A percentile compares a stretch with the other conserved stretches of the same genome.
Conservation (phyloP, 345 rosid genomes). For the Gossypium stocksii region DNA sequence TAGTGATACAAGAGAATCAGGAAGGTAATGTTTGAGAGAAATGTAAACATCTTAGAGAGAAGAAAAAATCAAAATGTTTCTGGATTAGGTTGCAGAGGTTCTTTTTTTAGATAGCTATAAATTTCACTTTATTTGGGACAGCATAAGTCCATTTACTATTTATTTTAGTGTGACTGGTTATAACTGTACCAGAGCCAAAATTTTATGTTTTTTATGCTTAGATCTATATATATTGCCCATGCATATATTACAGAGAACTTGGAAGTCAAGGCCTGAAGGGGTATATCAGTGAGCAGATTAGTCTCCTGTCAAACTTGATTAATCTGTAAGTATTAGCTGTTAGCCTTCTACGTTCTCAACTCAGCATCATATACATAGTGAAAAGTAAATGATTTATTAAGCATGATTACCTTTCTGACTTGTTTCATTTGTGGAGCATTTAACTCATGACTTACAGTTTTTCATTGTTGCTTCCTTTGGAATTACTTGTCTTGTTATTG, state of each 20-base stretch:
- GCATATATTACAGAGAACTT: slow-evolving; percentile 64
- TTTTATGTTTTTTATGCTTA: not conserved
- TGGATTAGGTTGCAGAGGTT: not conserved
- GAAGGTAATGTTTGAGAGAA: not conserved
- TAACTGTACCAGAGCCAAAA: not conserved
- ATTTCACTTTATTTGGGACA: not conserved
- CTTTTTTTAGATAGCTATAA: not conserved
- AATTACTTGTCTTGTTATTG: not conserved
- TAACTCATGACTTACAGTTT: not conserved
- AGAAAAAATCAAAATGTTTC: not conserved
- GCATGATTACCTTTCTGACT: not conserved
- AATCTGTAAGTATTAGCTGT: slow-evolving; percentile 69
- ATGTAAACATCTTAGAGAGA: not conserved
- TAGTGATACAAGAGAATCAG: not conserved
- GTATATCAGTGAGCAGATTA: slow-evolving; percentile 68
- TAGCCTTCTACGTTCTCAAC: slow-evolving; percentile 7
- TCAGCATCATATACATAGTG: not conserved
- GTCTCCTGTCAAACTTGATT: slow-evolving; percentile 73
- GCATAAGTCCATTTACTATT: not conserved
- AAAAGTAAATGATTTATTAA: not conserved
- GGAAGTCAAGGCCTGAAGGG: slow-evolving; percentile 94
- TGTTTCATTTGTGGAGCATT: not conserved
- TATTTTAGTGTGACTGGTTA: not conserved
- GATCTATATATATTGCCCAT: not conserved
- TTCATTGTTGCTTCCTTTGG: slow-evolving; percentile 4